Evolutionary conservation across 345 rosid species (phyloP).

Genomic region (Noccaea caerulescens): DNA sequence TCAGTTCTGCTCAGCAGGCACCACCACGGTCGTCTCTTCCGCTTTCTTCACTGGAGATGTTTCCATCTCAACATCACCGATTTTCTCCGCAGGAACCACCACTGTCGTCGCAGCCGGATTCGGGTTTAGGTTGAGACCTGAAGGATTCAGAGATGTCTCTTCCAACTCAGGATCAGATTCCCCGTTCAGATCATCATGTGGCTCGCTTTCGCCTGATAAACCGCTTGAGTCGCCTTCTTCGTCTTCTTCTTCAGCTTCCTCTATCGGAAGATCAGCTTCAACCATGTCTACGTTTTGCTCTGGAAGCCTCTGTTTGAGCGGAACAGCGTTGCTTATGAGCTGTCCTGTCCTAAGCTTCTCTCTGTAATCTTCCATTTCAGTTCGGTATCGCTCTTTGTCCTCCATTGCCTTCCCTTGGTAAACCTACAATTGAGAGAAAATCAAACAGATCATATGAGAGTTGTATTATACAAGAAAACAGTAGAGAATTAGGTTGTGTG

Average conservation of each 20-base stretch:
- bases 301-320: constrained; percentile 72
- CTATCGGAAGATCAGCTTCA: constrained; percentile 52
- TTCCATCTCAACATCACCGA: constrained; percentile 45
- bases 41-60: constrained; percentile 38
- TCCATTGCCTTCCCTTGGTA: constrained; percentile 79
- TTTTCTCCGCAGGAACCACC: constrained; percentile 33
- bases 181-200: constrained; percentile 32
- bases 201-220: constrained; percentile 55
- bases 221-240: constrained; percentile 60
- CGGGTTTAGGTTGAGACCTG: constrained; percentile 22
- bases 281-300: constrained; percentile 52
- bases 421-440: constrained; percentile 48
- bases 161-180: constrained; percentile 30
- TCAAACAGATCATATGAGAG: background rate
- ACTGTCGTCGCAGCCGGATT: constrained; percentile 17
- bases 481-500: background rate
- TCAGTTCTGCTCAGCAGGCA: constrained; percentile 39
- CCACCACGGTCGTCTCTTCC: constrained; percentile 20
- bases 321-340: constrained; percentile 67
- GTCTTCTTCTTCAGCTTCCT: constrained; percentile 54
- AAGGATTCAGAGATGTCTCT: constrained; percentile 13
- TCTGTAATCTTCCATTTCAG: constrained; percentile 84
- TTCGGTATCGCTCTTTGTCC: constrained; percentile 88
- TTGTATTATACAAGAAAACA: background rate
- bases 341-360: constrained; percentile 66